Evolutionary conservation across 176 grass and related monocot species (phyloP), one percentile per base, ranked within the genome.

Genomic region (Oryza coarctata): DNA sequence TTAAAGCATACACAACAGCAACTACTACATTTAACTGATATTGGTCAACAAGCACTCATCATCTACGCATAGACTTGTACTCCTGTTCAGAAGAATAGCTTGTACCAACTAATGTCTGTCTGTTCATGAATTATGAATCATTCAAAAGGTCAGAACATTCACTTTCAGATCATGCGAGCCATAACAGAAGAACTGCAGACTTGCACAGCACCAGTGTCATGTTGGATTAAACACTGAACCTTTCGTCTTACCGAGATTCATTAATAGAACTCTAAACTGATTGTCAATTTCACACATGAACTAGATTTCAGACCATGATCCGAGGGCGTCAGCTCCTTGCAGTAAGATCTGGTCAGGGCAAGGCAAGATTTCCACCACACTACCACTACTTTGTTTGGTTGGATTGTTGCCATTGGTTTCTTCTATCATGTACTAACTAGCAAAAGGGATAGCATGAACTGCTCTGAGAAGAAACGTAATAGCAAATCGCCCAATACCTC

Each of bases 401-500:
- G 39, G 18, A 23, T 71, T 50, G 38, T 44, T 18, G 18, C 22
- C 20, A 11, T 1, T 3, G 55, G 55, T 60, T 61, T 45, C 49
- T 3, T 35, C 22, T 57, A 33, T 43, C 28, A 41, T 49, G 6
- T 30, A 36, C 35, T 36, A 40, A 75, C 12, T 23, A 26, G n/a
- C 17, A 63, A 27, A 34, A 73, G 45, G 43, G 43, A 57, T 34
- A 18, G 1, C 20, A 70, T 74, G 81, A 74, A 63, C 62, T n/a
- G 61, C 18, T 55, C 2, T 35, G 7, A 73, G 62, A 55, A 2
- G 40, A 43, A 43, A 43, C 6, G 18, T 22, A 4, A n/a, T 3
- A 31, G 4, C 6, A 17, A 62, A 58, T 18, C 1, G 8, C 2
- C 40, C 20, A 76, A 14, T 89, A 86, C 82, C 91, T 81, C 4